Evolutionary conservation across 768 basidiomycete species (phyloP).

Genomic region (Phylloporus rhodoxanthus): DNA sequence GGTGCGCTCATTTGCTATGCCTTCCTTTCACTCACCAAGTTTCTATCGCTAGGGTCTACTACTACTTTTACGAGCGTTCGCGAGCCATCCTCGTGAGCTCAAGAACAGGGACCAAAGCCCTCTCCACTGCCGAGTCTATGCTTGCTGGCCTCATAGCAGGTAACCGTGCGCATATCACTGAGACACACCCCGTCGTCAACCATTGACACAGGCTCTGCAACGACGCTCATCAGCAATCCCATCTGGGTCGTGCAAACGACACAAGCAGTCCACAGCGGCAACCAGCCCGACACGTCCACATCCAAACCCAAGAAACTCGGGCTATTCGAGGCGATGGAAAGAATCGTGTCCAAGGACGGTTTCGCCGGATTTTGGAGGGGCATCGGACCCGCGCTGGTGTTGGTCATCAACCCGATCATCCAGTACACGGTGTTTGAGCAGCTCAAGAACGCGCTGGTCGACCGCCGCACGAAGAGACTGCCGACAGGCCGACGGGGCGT

Average conservation of each 20-base stretch:
- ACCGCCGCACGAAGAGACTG: conserved; percentile 51
- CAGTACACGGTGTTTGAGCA: conserved; percentile 95
- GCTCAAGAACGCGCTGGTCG: conserved; percentile 77
- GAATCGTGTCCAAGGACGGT: conserved; percentile 71
- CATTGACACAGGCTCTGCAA: conserved; percentile 62
- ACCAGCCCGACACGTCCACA: conserved; percentile 26
- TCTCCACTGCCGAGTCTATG: conserved; percentile 86
- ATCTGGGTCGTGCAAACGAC: conserved; percentile 96
- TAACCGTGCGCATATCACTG: conserved; percentile 19
- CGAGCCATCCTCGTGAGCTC: conserved; percentile 51
- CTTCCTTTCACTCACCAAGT: background rate
- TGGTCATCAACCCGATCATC: conserved; percentile 93
- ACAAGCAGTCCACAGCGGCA: conserved; percentile 60
- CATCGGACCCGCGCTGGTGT: conserved; percentile 85
- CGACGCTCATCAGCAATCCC: conserved; percentile 85
- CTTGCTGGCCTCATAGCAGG: conserved; percentile 85
- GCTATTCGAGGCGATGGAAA: conserved; percentile 58
- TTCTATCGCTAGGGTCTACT: conserved; percentile 62
- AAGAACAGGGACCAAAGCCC: conserved; percentile 55
- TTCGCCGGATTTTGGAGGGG: conserved; percentile 83
- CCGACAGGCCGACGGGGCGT: conserved; percentile 42
- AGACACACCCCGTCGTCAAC: background rate
- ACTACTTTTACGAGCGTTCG: conserved; percentile 83
- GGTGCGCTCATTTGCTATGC: conserved; percentile 40
- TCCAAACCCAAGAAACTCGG: conserved; percentile 54